Evolutionary conservation across 78 protist genomes (phyloP), one percentile per base, ranked within the genome.

Genomic region (Isochrysis galbana): DNA sequence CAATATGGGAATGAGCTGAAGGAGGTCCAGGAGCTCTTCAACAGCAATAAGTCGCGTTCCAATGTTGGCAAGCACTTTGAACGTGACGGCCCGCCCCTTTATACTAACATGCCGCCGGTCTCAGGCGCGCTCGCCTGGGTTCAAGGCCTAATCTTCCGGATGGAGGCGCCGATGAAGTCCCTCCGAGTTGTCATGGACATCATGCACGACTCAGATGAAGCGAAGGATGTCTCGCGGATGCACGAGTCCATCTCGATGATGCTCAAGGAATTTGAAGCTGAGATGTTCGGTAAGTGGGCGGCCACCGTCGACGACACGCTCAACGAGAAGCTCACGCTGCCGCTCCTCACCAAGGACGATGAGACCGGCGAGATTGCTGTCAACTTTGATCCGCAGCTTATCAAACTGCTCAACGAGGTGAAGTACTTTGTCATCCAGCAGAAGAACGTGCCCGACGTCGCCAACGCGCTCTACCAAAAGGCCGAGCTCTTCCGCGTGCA

Each of bases 371-470:
- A 19, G 67, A 25, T 97, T 23, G 5, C 21, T 22, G 97, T 97
- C 93, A 97, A 96, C 95, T 96, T 97, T 44, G 96, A 94, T 54
- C 90, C 94, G 32, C 47, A 39, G 39, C 90, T 97, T 32, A 91
- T 69, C 41, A 34, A 51, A 26, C 88, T 54, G 19, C 94, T 97
- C 38, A 92, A 88, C 46, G 98, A 97, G 78, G 91, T 89, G 74
- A 86, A 90, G 67, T 97, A 96, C 91, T 86, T 96, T 67, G 14
- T 3, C 34, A 70, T 87, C 45, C 92, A 61, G 19, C n/a, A 32
- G n/a, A 25, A 87, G 54, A 84, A 87, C 22, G 39, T 95, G 38
- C 96, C 94, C 3, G 89, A 92, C 19, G 74, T 48, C 2, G 93
- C 96, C 19, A 14, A 23, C 61, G 1, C 21, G 45, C 54, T 94